phyloP scores from a whole-genome alignment of 2,329 filamentous ascomycete genomes.

The Alternaria triticina region DNA sequence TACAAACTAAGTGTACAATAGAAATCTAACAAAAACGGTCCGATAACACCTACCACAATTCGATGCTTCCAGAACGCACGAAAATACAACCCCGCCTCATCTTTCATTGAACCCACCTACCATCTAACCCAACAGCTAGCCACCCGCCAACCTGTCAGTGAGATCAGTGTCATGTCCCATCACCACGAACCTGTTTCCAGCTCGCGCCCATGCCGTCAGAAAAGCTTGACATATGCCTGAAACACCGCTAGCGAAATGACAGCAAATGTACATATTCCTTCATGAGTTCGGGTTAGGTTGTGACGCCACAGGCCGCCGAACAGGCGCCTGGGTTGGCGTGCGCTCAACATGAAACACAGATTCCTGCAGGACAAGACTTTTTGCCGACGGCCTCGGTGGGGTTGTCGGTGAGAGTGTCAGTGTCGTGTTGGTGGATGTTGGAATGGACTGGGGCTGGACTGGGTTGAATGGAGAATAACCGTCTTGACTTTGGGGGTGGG shows the following conservation, averaged over 20 bases:
- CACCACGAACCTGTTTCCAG: neutral
- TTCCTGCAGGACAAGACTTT: neutral
- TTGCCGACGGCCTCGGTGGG: neutral
- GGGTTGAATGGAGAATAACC: neutral
- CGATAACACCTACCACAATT: neutral
- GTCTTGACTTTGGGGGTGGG: neutral
- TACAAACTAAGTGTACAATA: neutral
- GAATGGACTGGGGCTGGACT: neutral
- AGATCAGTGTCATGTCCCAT: neutral
- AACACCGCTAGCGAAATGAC: neutral
- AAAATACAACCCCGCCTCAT: neutral
- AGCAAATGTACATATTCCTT: neutral
- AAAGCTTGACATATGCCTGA: neutral
- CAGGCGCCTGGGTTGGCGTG: neutral
- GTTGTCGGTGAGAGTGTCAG: neutral
- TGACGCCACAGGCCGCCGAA: neutral
- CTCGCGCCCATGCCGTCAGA: neutral
- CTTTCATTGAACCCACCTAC: neutral
- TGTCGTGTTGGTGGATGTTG: neutral
- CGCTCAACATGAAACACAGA: neutral
- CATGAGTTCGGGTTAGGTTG: neutral
- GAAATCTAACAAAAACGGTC: neutral
- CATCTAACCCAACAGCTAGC: no score
- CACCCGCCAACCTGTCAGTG: no score
- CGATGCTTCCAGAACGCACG: slow-evolving; percentile 1